phyloP scores from a whole-genome alignment of 305 asterid species.

The Fraxinus latifolia region DNA sequence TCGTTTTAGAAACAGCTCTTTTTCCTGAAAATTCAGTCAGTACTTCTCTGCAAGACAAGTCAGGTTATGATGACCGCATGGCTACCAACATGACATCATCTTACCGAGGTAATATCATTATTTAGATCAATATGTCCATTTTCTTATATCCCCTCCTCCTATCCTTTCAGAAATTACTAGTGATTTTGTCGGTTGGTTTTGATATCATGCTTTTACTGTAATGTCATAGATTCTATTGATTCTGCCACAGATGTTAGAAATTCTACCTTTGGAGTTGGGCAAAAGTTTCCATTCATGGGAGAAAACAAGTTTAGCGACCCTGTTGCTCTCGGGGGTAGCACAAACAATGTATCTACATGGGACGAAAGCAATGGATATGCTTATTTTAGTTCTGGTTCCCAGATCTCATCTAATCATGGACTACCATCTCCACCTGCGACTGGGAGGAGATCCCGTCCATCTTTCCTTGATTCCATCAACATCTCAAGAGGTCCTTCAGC shows the following conservation, averaged over 20 bases:
- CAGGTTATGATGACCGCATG: constrained; percentile 36
- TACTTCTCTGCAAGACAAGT: constrained; percentile 36
- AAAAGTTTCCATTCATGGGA: constrained; percentile 40
- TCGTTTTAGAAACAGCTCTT: constrained; percentile 33
- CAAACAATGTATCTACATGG: constrained; percentile 49
- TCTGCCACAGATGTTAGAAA: constrained; percentile 33
- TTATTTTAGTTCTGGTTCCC: constrained; percentile 44
- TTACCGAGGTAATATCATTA: constrained; percentile 48
- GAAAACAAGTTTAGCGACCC: constrained; percentile 43
- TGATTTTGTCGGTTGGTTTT: constrained; percentile 7
- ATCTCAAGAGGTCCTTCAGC: constrained; percentile 55
- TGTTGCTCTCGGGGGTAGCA: constrained; percentile 31
- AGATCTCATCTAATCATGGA: constrained; percentile 38
- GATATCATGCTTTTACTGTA: constrained; percentile 20
- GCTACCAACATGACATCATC: constrained; percentile 37
- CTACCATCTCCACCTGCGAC: constrained; percentile 50
- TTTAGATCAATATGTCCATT: background rate
- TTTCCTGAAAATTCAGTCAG: constrained; percentile 38
- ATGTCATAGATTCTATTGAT: constrained; percentile 40
- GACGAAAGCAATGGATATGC: constrained; percentile 35
- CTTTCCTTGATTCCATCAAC: constrained; percentile 88
- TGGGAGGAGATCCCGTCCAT: constrained; percentile 85
- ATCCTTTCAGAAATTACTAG: constrained; percentile 25
- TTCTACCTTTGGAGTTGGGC: constrained; percentile 38
- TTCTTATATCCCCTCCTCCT: background rate